These are phyloP conservation scores for Aquilaria yunnanensis DNA, from an alignment of 345 rosid genomes.

Conservation along the genomic window DNA sequence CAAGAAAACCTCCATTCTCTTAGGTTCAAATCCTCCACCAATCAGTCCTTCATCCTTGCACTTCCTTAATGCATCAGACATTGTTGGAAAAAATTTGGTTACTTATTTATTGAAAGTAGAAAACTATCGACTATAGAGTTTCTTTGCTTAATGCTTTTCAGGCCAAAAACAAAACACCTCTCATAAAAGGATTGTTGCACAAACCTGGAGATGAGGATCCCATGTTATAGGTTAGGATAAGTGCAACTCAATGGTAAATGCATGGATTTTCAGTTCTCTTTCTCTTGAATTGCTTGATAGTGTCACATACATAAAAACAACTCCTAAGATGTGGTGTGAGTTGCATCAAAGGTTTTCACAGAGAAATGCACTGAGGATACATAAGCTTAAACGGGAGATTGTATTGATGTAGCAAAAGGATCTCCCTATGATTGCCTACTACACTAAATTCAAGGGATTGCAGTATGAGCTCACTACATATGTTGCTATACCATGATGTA, in stretches of 20 bases:
- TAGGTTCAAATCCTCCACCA: too few relatives aligned
- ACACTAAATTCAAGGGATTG: background rate
- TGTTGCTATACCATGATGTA: background rate
- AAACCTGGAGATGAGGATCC: too few relatives aligned
- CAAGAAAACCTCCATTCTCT: too few relatives aligned
- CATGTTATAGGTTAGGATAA: background rate
- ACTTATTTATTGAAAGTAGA: too few relatives aligned
- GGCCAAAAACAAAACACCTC: too few relatives aligned
- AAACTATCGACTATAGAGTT: too few relatives aligned
- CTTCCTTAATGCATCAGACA: too few relatives aligned
- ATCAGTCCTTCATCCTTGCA: too few relatives aligned
- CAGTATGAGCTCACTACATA: background rate
- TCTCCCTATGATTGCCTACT: background rate
- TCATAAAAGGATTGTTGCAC: too few relatives aligned
- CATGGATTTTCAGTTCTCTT: background rate
- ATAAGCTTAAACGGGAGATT: background rate
- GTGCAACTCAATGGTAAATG: background rate
- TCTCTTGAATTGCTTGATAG: background rate
- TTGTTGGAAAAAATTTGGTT: too few relatives aligned
- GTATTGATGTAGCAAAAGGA: background rate
- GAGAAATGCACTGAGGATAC: background rate
- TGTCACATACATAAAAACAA: background rate
- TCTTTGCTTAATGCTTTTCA: too few relatives aligned
- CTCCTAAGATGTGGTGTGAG: background rate
- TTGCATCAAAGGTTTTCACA: background rate